Percentiles rank a stretch among this genome's conserved stretches.
These are phyloP conservation scores for Claviceps capensis DNA, from an alignment of 2,329 filamentous ascomycete species.

Conservation along the genomic window DNA sequence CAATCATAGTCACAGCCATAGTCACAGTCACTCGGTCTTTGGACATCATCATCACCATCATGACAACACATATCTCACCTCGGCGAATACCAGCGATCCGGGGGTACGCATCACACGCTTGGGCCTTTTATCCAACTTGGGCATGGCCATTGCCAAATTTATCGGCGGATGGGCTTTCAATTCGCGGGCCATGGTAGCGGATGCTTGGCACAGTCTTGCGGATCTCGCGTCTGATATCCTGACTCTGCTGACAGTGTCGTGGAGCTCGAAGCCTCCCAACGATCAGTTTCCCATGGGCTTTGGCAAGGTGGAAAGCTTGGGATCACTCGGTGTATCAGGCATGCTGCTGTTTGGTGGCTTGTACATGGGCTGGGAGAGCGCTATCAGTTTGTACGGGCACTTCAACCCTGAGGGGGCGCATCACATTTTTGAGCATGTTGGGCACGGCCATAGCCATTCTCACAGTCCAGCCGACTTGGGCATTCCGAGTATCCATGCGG, in stretches of 20 bases:
- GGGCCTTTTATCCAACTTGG: slow-evolving; percentile 64
- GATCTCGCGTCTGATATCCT: slow-evolving; percentile 92
- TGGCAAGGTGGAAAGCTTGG: slow-evolving; percentile 94
- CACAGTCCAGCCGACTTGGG: slow-evolving; percentile 33
- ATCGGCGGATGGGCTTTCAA: slow-evolving; percentile 89
- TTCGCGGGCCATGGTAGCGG: slow-evolving; percentile 82
- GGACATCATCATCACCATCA: slow-evolving; percentile 69
- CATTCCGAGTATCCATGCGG: slow-evolving; percentile 77
- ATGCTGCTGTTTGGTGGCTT: slow-evolving; percentile 80
- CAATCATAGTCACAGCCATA: slow-evolving; percentile 18
- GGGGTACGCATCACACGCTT: slow-evolving; percentile 49
- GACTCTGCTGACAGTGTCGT: slow-evolving; percentile 87
- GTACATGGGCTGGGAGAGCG: slow-evolving; percentile 77
- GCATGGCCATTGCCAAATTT: slow-evolving; percentile 89
- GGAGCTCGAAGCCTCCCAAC: slow-evolving; percentile 76
- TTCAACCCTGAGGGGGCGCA: slow-evolving; percentile 58
- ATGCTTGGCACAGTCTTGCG: slow-evolving; percentile 89
- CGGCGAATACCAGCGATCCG: slow-evolving; percentile 61
- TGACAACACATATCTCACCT: slow-evolving; percentile 89
- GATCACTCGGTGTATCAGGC: slow-evolving; percentile 82
- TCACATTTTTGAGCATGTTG: slow-evolving; percentile 45
- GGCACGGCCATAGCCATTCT: slow-evolving; percentile 53
- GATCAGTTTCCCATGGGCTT: slow-evolving; percentile 80
- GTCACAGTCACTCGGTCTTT: slow-evolving; percentile 24
- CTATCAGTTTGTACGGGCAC: slow-evolving; percentile 53